Evolutionary conservation across 148 eudicot genomes (phyloP), one percentile per base, ranked within the genome.

Genomic region (Fagopyrum homotropicum): DNA sequence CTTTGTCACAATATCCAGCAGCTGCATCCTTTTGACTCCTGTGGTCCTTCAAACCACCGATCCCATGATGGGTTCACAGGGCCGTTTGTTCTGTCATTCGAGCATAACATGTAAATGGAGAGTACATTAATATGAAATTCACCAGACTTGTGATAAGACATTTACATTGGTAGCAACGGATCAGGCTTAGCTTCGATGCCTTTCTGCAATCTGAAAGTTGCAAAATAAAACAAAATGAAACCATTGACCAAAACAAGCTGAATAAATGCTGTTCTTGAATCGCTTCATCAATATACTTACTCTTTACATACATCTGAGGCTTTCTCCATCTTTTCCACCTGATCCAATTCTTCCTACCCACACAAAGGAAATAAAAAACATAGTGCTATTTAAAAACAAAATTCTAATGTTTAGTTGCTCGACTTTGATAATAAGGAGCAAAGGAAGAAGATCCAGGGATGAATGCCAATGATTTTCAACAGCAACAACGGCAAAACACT

Each of bases 291-390:
- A 64, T 43, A 12, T 80, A 85, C 95, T 90, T 83, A 92, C 97
- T 90, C 97, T 78, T 85, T 86, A 80, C 97, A 88, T 11, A 78
- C 88, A 35, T 89, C 82, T 61, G 97, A 88, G 4, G 93, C 89
- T 63, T 80, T 79, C 56, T 91, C 96, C 75, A 78, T 86, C 75
- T 87, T 86, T 4, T 85, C 91, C 63, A 91, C 87, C 76, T 87
- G 81, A 74, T 94, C 97, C 81, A 94, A 81, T 85, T 94, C 98
- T 77, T 91, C 95, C 97, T 92, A 87, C 64, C 44, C 43, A 45
- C 52, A 9, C 9, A 49, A 35, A 35, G 40, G 1, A 30, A 66
- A 40, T 35, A 7, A 3, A 66, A 66, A 66, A 4, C 46, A 40
- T 4, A 50, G 7, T 8, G 19, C 52, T 72, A 9, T 17, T 8